phyloP scores from a whole-genome alignment of 2,329 filamentous ascomycete genomes.

The Parastagonospora avenae region DNA sequence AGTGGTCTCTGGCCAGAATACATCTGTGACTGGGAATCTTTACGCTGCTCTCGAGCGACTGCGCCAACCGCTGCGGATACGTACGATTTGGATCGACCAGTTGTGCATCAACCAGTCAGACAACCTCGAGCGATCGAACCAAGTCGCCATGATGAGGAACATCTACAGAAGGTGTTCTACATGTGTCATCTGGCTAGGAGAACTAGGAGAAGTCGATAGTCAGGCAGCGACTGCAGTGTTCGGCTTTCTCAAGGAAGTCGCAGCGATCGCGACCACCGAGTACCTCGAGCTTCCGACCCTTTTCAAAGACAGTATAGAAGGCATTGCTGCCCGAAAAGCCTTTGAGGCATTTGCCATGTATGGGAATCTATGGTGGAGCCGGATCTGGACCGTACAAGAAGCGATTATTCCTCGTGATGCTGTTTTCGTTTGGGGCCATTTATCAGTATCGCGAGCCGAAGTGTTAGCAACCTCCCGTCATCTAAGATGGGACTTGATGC shows the following conservation, averaged over 20 bases:
- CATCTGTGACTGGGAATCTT: constrained; percentile 21
- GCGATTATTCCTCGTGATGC: constrained; percentile 12
- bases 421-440: constrained; percentile 13
- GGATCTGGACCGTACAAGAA: constrained; percentile 23
- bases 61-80: constrained; percentile 5
- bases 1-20: constrained; percentile 5
- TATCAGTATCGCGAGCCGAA: background rate
- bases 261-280: background rate
- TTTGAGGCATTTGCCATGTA: constrained; percentile 19
- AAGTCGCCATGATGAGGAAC: constrained; percentile 33
- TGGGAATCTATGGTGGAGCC: constrained; percentile 24
- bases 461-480: constrained; percentile 6
- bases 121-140: constrained; percentile 22
- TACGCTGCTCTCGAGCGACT: constrained; percentile 18
- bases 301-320: constrained; percentile 5
- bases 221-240: constrained; percentile 14
- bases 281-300: constrained; percentile 3
- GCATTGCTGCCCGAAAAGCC: constrained; percentile 9
- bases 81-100: constrained; percentile 32
- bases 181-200: constrained; percentile 34
- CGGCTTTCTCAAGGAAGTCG: constrained; percentile 14
- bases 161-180: constrained; percentile 27
- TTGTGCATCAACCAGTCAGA: constrained; percentile 38
- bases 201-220: constrained; percentile 6
- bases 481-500: constrained; percentile 3